Evolutionary conservation across 768 basidiomycete species (phyloP), one percentile per base, ranked within the genome.

Genomic region (Lactarius evosmus): DNA sequence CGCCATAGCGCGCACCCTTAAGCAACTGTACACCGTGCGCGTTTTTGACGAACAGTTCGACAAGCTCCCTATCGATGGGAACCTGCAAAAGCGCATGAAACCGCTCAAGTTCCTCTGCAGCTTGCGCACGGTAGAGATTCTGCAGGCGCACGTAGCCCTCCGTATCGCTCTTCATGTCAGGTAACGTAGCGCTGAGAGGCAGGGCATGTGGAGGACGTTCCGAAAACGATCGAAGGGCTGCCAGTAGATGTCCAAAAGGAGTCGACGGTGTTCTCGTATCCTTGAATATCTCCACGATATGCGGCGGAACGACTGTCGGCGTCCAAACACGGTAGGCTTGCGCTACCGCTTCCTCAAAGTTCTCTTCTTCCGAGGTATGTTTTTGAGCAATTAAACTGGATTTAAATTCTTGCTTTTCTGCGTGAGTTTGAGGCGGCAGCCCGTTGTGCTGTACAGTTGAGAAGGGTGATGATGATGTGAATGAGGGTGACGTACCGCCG

Each of bases 141-240:
- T 98, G 95, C 14, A 99, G 80, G 19, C 84, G 80, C 54, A 97
- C 87, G 72, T 98, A 98, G 60, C 82, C 81, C 25, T 78, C 72
- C 6, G 97, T 97, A 71, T 88, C 89, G 19, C 95, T 87, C 72
- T 95, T 95, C 93, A 99, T 98, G 76, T 99, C 96, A 0, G 96
- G 96, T 11, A 98, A 80, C 0, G 91, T 83, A 52, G 90, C 84
- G 3, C 88, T 87, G n/a, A 97, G 78, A 0, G 96, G 97, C 3
- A 97, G 82, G 0, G 85, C 83, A 57, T 86, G 77, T 6, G 80
- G 75, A 56, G 83, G 76, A 34, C 82, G 80, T 25, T 80, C 78
- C 30, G 77, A 75, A 73, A 91, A 98, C 60, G 79, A 74, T 40
- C 83, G 78, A 44, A 98, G 82, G 0, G 95, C 87, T 85, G 80